Percentiles rank a stretch among this genome's conserved stretches.
Evolutionary conservation across 2,329 filamentous ascomycete species (phyloP).

Genomic region (Drechmeria coniospora): DNA sequence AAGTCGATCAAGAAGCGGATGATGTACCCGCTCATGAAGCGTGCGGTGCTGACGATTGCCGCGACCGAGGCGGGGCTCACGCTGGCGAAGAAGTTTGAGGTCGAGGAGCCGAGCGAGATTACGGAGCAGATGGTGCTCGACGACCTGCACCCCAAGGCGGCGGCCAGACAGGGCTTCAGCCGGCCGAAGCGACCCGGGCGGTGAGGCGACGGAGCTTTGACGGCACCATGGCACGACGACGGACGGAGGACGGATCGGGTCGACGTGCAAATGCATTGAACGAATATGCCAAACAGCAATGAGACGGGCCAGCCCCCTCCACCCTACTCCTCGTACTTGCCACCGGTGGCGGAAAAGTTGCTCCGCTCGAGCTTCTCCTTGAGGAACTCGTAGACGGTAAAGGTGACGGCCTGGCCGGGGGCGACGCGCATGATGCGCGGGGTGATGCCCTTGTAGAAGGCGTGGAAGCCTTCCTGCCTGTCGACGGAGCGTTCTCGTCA

Average conservation of each 20-base stretch:
- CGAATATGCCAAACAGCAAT: not conserved
- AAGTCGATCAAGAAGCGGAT: conserved; percentile 70
- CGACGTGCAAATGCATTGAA: too few relatives aligned
- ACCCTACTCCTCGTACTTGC: conserved; percentile 53
- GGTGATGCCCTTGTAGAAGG: conserved; percentile 99
- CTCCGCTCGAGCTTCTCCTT: conserved; percentile 58
- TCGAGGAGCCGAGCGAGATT: conserved; percentile 54
- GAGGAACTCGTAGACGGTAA: conserved; percentile 64
- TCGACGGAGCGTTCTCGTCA: conserved; percentile 4
- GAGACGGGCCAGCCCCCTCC: conserved; percentile 2
- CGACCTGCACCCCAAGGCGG: conserved; percentile 53
- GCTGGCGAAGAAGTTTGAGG: conserved; percentile 56
- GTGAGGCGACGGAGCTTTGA: conserved; percentile 13
- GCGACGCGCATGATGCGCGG: conserved; percentile 95
- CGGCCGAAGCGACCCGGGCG: conserved; percentile 67
- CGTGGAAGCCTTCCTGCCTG: conserved; percentile 80
- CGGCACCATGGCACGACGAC: too few relatives aligned
- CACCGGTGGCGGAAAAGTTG: conserved; percentile 42
- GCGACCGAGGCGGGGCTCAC: conserved; percentile 48
- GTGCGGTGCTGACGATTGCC: conserved; percentile 50
- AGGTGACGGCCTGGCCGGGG: conserved; percentile 73
- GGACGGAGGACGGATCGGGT: too few relatives aligned
- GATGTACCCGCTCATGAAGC: conserved; percentile 63
- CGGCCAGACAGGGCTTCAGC: conserved; percentile 54
- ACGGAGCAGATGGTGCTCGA: conserved; percentile 48